Evolutionary conservation across 148 eudicot species (phyloP).

Genomic region (Camellia japonica): DNA sequence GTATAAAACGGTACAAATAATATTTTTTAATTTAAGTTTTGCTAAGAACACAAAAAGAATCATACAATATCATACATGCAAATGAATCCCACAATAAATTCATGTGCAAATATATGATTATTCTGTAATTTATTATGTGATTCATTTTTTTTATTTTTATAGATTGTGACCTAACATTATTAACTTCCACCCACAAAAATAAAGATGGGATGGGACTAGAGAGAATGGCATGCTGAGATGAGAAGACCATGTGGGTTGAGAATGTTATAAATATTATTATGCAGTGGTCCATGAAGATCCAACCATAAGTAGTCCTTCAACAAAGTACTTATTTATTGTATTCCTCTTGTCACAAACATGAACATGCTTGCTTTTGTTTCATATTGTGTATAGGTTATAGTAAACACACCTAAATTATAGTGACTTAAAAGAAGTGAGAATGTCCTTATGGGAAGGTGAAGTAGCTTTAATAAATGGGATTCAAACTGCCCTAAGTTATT

Average conservation of each 20-base stretch:
- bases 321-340: not conserved
- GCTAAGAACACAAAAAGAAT: too few relatives aligned
- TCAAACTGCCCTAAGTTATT: not conserved
- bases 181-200: too few relatives aligned
- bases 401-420: not conserved
- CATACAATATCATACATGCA: too few relatives aligned
- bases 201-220: too few relatives aligned
- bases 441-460: not conserved
- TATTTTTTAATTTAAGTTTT: too few relatives aligned
- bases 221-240: too few relatives aligned
- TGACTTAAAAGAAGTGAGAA: not conserved
- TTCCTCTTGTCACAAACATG: not conserved
- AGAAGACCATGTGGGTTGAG: not conserved
- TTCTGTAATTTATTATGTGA: too few relatives aligned
- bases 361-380: not conserved
- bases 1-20: too few relatives aligned
- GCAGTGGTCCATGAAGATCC: not conserved
- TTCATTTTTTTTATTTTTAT: too few relatives aligned
- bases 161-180: too few relatives aligned
- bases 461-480: not conserved
- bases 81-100: too few relatives aligned
- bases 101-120: too few relatives aligned
- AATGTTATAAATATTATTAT: not conserved
- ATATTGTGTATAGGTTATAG: not conserved
- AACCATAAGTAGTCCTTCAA: not conserved